Evolutionary conservation across 2,329 filamentous ascomycete genomes (phyloP).

Genomic region (Orbilia blumenaviensis): DNA sequence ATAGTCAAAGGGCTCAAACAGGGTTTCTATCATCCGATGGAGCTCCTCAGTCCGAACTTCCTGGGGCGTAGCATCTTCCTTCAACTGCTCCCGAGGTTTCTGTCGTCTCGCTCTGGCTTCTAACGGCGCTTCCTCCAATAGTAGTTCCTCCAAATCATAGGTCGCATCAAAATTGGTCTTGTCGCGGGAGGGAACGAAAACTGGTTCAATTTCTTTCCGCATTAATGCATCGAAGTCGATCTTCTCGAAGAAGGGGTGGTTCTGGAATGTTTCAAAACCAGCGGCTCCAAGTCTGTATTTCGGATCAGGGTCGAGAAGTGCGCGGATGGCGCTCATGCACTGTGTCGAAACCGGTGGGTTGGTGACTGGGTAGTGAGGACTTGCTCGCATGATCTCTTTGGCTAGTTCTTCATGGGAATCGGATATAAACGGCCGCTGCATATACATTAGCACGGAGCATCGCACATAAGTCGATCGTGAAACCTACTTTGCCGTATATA

Average conservation of each 20-base stretch:
- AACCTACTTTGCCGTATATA: conserved; percentile 92
- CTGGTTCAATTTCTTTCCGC: conserved; percentile 84
- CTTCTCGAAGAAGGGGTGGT: conserved; percentile 86
- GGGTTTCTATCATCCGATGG: conserved; percentile 90
- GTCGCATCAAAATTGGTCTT: conserved; percentile 99
- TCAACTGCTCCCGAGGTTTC: conserved; percentile 88
- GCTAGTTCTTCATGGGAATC: conserved; percentile 82
- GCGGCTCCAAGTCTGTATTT: conserved; percentile 82
- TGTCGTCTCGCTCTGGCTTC: conserved; percentile 92
- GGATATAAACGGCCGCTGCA: conserved; percentile 88
- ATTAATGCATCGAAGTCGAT: conserved; percentile 87
- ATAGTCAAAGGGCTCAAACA: conserved; percentile 96
- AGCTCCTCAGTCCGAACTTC: conserved; percentile 95
- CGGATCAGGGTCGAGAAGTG: conserved; percentile 81
- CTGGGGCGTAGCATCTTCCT: conserved; percentile 92
- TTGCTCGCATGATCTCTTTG: conserved; percentile 80
- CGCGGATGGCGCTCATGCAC: conserved; percentile 87
- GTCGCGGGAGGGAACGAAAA: conserved; percentile 92
- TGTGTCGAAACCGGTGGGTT: conserved; percentile 86
- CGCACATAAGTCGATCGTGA: neutral
- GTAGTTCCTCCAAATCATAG: conserved; percentile 91
- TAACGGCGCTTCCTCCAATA: conserved; percentile 92
- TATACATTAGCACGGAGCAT: neutral
- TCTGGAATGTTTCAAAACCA: conserved; percentile 81
- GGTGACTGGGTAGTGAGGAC: conserved; percentile 89